phyloP scores from a whole-genome alignment of 108 stramenopile genomes.

The Aurantiochytrium sp. region DNA sequence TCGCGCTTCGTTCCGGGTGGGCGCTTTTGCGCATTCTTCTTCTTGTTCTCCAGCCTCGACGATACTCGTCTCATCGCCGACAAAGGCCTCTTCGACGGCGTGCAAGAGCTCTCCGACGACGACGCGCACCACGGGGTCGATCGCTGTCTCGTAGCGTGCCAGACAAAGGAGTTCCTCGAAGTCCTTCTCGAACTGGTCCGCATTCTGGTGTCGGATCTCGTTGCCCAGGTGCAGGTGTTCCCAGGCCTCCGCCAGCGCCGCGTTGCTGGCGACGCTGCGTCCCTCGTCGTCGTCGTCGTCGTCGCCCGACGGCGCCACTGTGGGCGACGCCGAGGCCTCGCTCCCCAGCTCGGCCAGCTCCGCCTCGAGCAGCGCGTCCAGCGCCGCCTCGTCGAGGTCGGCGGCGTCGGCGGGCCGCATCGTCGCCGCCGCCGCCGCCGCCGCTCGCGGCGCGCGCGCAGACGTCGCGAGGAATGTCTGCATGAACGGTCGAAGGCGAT shows the following conservation, averaged over 20 bases:
- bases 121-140: background rate
- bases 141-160: background rate
- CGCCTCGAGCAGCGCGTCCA: background rate
- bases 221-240: background rate
- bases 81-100: background rate
- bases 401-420: background rate
- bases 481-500: no score
- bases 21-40: no score
- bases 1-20: no score
- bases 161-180: background rate
- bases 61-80: no score
- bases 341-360: background rate
- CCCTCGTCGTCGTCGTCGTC: background rate
- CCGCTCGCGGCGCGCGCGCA: background rate
- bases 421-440: background rate
- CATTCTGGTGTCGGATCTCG: background rate
- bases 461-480: background rate
- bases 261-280: background rate
- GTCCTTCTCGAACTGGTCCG: background rate
- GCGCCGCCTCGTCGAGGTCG: background rate
- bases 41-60: no score
- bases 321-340: background rate
- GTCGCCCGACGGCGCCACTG: background rate
- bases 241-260: background rate
- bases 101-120: background rate